phyloP scores from a whole-genome alignment of 225 moss, liverwort and hornwort genomes.

The Marchantia paleacea region DNA sequence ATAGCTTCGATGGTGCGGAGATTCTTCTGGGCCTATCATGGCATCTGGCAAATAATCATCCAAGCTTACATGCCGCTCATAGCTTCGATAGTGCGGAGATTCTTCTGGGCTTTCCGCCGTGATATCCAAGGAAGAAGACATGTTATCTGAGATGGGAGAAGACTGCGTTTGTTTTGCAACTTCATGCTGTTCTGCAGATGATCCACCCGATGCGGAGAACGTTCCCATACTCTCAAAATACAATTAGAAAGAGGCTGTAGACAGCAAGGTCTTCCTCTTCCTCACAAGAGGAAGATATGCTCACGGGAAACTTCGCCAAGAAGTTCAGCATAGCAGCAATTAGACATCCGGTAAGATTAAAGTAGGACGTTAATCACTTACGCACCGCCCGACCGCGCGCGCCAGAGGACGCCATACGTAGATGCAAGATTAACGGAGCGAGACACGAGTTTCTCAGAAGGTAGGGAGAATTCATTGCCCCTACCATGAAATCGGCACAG shows the following conservation, averaged over 20 bases:
- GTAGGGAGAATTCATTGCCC: slow-evolving; percentile 3
- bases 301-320: no score
- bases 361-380: not conserved
- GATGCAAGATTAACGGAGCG: not conserved
- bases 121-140: slow-evolving; percentile 12
- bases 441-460: not conserved
- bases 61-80: not conserved
- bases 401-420: not conserved
- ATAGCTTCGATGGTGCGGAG: no score
- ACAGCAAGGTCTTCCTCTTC: not conserved
- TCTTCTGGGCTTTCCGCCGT: not conserved
- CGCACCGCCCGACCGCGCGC: not conserved
- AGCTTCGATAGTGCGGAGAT: no score
- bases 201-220: not conserved
- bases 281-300: not conserved
- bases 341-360: no score
- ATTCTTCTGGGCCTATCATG: slow-evolving; percentile 14
- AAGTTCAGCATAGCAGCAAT: not conserved
- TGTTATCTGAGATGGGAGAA: not conserved
- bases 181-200: slow-evolving; percentile 8
- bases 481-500: no score
- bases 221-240: not conserved
- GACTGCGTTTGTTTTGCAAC: not conserved
- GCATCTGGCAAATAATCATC: slow-evolving; percentile 31
- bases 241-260: not conserved